Conservation (phyloP, 2,329 filamentous ascomycete genomes). For the Fusarium armeniacum region DNA sequence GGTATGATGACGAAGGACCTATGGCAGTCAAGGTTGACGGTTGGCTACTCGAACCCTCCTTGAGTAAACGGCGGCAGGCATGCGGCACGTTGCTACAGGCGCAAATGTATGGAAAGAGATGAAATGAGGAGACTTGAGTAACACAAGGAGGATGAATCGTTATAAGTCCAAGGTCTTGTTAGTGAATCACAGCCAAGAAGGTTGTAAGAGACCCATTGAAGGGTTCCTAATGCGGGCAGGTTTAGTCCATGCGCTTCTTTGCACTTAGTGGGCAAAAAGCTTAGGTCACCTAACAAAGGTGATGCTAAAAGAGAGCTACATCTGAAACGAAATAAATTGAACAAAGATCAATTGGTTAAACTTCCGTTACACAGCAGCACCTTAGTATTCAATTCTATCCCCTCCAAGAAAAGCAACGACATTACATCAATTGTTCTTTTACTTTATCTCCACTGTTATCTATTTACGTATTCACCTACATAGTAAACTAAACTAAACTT, state of each 20-base stretch:
- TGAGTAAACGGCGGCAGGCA: constrained; percentile 15
- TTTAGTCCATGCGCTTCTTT: constrained; percentile 8
- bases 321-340: constrained; percentile 2
- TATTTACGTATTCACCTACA: constrained; percentile 12
- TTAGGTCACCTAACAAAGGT: constrained; percentile 18
- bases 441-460: constrained; percentile 10
- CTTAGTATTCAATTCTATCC: neutral
- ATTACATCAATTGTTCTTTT: neutral
- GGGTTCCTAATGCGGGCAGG: constrained; percentile 4
- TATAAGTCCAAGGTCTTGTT: constrained; percentile 7
- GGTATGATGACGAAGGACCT: constrained; percentile 9
- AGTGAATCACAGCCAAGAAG: constrained; percentile 20
- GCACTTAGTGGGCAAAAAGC: constrained; percentile 7
- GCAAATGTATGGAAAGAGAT: constrained; percentile 12
- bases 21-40: constrained; percentile 3
- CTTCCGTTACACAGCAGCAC: neutral
- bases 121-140: constrained; percentile 12
- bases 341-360: constrained; percentile 5
- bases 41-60: constrained; percentile 17
- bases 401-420: neutral
- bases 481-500: neutral
- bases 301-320: constrained; percentile 26
- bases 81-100: constrained; percentile 20
- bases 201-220: neutral
- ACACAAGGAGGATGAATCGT: neutral